Conservation (phyloP, 2,329 filamentous ascomycete genomes). For the Fusarium sp. region DNA sequence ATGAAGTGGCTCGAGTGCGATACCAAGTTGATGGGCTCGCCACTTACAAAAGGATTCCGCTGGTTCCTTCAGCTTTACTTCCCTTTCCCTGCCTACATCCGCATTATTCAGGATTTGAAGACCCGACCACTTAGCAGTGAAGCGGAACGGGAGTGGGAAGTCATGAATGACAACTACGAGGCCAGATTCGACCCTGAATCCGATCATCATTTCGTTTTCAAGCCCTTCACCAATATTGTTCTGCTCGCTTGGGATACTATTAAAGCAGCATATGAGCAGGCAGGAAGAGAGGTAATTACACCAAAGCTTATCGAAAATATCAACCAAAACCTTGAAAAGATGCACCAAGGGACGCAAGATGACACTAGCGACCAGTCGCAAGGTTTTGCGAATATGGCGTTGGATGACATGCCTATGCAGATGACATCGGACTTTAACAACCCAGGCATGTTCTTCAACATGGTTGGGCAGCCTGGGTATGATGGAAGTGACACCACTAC, state of each 20-base stretch:
- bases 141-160: not conserved
- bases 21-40: constrained; percentile 51
- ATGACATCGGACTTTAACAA: constrained; percentile 9
- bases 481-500: not conserved
- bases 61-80: constrained; percentile 59
- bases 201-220: not conserved
- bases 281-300: not conserved
- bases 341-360: not conserved
- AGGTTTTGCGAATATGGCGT: not conserved
- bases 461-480: not conserved
- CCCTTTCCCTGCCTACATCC: constrained; percentile 59
- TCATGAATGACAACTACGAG: constrained; percentile 14
- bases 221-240: constrained; percentile 10
- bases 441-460: not conserved
- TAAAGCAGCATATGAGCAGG: not conserved
- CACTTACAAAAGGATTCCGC: constrained; percentile 52
- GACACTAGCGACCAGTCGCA: fast-evolving
- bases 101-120: constrained; percentile 56
- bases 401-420: constrained; percentile 1
- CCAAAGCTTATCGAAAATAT: not conserved
- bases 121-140: not conserved
- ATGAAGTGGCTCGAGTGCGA: constrained; percentile 57
- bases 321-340: not conserved
- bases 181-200: not conserved
- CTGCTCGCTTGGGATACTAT: not conserved